Conservation (phyloP, 805 yeast species). For the Isabelozyma gotoi region DNA sequence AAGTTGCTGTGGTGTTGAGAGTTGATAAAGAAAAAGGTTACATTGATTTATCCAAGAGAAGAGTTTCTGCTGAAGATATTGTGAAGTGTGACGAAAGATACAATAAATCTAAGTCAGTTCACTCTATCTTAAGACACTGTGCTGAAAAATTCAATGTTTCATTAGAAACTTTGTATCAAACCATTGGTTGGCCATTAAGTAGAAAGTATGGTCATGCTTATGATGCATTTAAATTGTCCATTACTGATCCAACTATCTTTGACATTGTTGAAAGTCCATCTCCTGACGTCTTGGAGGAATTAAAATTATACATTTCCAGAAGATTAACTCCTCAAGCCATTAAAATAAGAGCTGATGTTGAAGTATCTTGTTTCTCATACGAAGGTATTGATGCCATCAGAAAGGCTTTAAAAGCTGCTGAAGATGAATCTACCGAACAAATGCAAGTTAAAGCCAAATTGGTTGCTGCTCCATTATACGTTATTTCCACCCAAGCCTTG, state of each 20-base stretch:
- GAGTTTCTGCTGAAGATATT: conserved; percentile 97
- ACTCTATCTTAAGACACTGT: conserved; percentile 96
- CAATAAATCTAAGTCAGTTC: conserved; percentile 95
- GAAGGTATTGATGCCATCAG: conserved; percentile 98
- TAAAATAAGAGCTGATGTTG: conserved; percentile 97
- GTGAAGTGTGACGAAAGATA: conserved; percentile 96
- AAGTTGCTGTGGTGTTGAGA: conserved; percentile 95
- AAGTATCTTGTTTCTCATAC: conserved; percentile 94
- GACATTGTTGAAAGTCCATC: conserved; percentile 75
- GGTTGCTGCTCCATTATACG: conserved; percentile 97
- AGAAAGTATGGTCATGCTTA: conserved; percentile 95
- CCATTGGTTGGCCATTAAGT: conserved; percentile 97
- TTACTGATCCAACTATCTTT: conserved; percentile 86
- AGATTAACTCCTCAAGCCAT: conserved; percentile 98
- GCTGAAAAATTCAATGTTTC: conserved; percentile 93
- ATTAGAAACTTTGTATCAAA: conserved; percentile 80
- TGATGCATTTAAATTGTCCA: conserved; percentile 95
- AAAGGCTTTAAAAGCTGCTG: conserved; percentile 84
- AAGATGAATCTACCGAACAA: conserved; percentile 75
- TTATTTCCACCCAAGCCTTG: conserved; percentile 86
- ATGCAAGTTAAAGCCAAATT: conserved; percentile 90
- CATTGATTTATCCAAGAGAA: conserved; percentile 95
- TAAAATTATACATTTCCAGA: conserved; percentile 82
- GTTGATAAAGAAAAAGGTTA: conserved; percentile 99
- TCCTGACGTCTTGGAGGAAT: conserved; percentile 74